These are phyloP conservation scores for Venturiaceae sp. DNA, from an alignment of 2,329 filamentous ascomycete species.

Conservation along the genomic window DNA sequence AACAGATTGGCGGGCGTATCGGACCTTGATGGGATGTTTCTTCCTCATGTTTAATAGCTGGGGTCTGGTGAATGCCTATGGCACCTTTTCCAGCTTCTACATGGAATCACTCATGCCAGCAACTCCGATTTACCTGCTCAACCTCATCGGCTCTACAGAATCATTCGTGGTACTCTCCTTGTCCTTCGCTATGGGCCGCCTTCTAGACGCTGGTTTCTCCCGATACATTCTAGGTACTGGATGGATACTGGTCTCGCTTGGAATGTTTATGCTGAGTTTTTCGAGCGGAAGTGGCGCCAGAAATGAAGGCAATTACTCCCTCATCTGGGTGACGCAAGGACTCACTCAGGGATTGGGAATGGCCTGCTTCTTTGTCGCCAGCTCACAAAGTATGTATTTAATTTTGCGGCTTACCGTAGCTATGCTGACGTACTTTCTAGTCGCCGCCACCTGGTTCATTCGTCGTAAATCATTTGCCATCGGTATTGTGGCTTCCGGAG, in stretches of 20 bases:
- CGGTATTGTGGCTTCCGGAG: constrained; percentile 40
- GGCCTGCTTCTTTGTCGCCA: constrained; percentile 43
- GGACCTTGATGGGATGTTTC: constrained; percentile 36
- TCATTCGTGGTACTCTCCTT: constrained; percentile 36
- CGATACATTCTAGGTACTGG: constrained; percentile 31
- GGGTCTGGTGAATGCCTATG: constrained; percentile 40
- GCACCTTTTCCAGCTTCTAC: constrained; percentile 41
- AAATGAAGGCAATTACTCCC: constrained; percentile 27
- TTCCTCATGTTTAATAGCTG: constrained; percentile 42
- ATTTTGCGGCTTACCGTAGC: background rate
- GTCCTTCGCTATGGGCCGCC: constrained; percentile 35
- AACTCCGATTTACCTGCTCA: constrained; percentile 30
- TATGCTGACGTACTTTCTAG: constrained; percentile 18
- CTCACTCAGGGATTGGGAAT: constrained; percentile 38
- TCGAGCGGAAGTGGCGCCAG: constrained; percentile 24
- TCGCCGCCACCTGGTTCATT: constrained; percentile 40
- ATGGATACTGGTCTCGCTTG: constrained; percentile 30
- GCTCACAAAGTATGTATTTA: constrained; percentile 35
- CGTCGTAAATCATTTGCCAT: constrained; percentile 37
- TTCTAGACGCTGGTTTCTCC: constrained; percentile 37
- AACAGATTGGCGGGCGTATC: constrained; percentile 32
- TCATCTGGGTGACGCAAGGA: constrained; percentile 38
- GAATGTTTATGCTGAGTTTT: constrained; percentile 24
- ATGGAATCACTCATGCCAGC: constrained; percentile 32
- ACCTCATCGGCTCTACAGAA: constrained; percentile 38